Conservation (phyloP, 768 basidiomycete genomes). For the Floccularia luteovirens region DNA sequence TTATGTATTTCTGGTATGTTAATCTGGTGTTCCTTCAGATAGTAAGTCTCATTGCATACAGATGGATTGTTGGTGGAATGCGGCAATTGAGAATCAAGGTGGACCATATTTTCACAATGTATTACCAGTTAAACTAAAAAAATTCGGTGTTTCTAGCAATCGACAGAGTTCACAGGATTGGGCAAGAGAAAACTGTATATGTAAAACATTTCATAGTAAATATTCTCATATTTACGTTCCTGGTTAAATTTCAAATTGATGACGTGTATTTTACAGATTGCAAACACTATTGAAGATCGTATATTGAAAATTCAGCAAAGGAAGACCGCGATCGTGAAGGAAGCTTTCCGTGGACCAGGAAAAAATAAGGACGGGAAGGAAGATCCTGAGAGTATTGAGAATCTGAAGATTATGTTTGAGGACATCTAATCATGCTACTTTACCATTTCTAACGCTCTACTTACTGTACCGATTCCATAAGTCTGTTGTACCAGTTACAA, state of each 20-base stretch:
- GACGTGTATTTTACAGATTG: conserved; percentile 32
- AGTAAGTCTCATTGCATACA: conserved; percentile 39
- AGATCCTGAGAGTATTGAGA: conserved; percentile 71
- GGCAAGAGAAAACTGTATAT: conserved; percentile 75
- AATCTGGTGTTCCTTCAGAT: conserved; percentile 55
- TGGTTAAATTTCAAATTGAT: background rate
- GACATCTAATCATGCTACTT: conserved; percentile 19
- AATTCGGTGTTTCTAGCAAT: conserved; percentile 40
- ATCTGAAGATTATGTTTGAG: conserved; percentile 76
- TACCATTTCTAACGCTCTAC: background rate
- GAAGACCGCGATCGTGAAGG: conserved; percentile 82
- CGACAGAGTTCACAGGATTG: conserved; percentile 81
- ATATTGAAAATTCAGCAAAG: conserved; percentile 79
- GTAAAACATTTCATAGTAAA: conserved; percentile 82
- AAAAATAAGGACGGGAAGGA: conserved; percentile 29
- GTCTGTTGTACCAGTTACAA: too few relatives aligned
- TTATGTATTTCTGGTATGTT: conserved; percentile 73
- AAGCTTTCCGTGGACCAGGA: conserved; percentile 60
- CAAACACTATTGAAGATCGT: conserved; percentile 71
- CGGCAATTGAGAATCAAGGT: conserved; percentile 79
- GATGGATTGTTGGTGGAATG: conserved; percentile 96
- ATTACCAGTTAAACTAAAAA: background rate
- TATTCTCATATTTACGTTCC: conserved; percentile 1
- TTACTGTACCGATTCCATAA: too few relatives aligned
- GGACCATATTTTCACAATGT: conserved; percentile 1